Evolutionary conservation across 1,284 basidiomycete species (phyloP).

Genomic region (Pseudozyma tsukubaensis): DNA sequence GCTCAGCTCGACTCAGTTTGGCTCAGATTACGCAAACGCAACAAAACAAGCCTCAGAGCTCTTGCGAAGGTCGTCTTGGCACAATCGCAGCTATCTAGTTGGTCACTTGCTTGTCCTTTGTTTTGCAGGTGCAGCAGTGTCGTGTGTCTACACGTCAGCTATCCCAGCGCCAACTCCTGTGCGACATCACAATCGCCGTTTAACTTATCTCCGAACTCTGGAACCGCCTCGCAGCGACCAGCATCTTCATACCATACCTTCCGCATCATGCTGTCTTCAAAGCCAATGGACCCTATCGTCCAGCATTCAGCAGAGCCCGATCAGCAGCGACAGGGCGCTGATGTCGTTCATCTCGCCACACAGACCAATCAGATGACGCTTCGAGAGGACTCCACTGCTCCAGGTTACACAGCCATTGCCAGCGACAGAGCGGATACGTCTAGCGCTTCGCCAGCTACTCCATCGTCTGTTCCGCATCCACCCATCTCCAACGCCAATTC

Average conservation of each 20-base stretch:
- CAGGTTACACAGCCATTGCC: slow-evolving; percentile 46
- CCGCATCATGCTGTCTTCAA: slow-evolving; percentile 49
- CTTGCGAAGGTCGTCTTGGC: not conserved
- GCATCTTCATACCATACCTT: not conserved
- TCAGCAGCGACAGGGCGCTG: slow-evolving; percentile 15
- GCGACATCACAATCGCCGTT: too few relatives aligned
- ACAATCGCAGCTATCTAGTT: not conserved
- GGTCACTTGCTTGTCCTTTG: not conserved
- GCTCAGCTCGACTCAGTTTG: not conserved
- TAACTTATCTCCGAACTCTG: not conserved
- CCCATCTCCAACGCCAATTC: slow-evolving; percentile 5
- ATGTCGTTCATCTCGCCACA: slow-evolving; percentile 43
- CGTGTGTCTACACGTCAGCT: too few relatives aligned
- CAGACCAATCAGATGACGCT: slow-evolving; percentile 47
- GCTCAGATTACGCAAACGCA: not conserved
- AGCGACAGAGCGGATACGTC: slow-evolving; percentile 4
- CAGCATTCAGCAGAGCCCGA: slow-evolving; percentile 32
- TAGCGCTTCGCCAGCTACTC: slow-evolving; percentile 5
- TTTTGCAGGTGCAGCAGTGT: too few relatives aligned
- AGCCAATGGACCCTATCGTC: slow-evolving; percentile 56
- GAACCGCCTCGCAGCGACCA: slow-evolving; percentile 4
- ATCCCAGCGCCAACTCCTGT: too few relatives aligned
- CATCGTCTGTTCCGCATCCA: slow-evolving; percentile 14
- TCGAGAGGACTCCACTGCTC: slow-evolving; percentile 44
- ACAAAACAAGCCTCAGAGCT: too few relatives aligned